Conservation (phyloP, 768 basidiomycete species). For the Collybiopsis confluens region DNA sequence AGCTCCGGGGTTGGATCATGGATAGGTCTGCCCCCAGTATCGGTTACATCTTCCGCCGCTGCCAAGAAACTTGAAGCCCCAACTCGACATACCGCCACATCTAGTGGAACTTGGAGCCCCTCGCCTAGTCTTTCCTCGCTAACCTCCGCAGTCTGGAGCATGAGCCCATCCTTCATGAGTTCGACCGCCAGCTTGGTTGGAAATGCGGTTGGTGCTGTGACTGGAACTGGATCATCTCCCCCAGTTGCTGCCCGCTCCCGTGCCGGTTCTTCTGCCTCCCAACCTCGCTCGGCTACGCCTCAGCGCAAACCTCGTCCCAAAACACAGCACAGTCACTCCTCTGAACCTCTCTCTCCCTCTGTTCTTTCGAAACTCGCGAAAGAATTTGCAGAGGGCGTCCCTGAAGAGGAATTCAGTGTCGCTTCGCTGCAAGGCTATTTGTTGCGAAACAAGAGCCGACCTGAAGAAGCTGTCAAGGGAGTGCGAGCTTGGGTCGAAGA, state of each 20-base stretch:
- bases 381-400: constrained; percentile 75
- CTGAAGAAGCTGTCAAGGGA: constrained; percentile 67
- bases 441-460: constrained; percentile 80
- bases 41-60: neutral
- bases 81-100: neutral
- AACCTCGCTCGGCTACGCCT: constrained; percentile 44
- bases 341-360: constrained; percentile 59
- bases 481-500: constrained; percentile 79
- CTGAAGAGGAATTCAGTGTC: constrained; percentile 84
- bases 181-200: constrained; percentile 2
- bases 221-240: constrained; percentile 16
- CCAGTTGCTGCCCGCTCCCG: constrained; percentile 34
- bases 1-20: neutral
- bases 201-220: neutral
- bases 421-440: constrained; percentile 89
- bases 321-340: constrained; percentile 46
- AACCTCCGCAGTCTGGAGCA: constrained; percentile 2
- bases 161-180: constrained; percentile 6
- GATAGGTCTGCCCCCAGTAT: neutral
- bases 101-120: constrained; percentile 3
- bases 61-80: neutral
- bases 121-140: constrained; percentile 1
- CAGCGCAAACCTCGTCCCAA: constrained; percentile 54
- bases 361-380: constrained; percentile 69
- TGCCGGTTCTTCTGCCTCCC: constrained; percentile 15